Conservation (phyloP, 129 eudicot species). For the Chrysanthemum lavandulifolium region DNA sequence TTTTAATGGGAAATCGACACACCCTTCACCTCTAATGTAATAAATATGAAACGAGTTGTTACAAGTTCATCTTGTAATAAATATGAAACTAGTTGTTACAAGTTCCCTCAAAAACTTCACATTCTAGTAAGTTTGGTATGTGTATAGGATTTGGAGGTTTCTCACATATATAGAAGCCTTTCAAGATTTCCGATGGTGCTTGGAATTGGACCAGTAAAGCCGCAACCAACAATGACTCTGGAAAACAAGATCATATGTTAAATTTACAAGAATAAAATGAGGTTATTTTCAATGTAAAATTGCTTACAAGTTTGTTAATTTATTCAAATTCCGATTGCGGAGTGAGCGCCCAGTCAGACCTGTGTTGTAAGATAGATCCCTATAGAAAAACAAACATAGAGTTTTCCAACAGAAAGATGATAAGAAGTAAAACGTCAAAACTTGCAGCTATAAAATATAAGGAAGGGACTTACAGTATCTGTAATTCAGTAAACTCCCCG, state of each 20-base stretch:
- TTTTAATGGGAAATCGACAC: too few species aligned
- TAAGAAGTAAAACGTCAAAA: not conserved
- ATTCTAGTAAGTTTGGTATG: too few species aligned
- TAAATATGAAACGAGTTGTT: too few species aligned
- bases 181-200: slow-evolving; percentile 58
- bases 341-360: slow-evolving; percentile 72
- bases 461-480: slow-evolving; percentile 48
- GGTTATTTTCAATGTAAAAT: not conserved
- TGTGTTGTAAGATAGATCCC: slow-evolving; percentile 81
- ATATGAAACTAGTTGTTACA: too few species aligned
- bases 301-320: slow-evolving; percentile 72
- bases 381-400: slow-evolving; percentile 20
- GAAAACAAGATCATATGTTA: slow-evolving; percentile 12
- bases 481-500: slow-evolving; percentile 47
- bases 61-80: too few species aligned
- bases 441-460: not conserved
- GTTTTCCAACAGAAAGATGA: not conserved
- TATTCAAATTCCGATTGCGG: slow-evolving; percentile 51
- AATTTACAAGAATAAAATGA: not conserved
- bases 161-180: slow-evolving; percentile 56
- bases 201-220: slow-evolving; percentile 65
- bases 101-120: too few species aligned
- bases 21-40: not conserved
- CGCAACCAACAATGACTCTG: slow-evolving; percentile 60
- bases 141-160: not conserved